Percentiles rank a stretch among this genome's conserved stretches.
Conservation (phyloP, 495 filamentous ascomycete species). For the Penicillium odoratum region DNA sequence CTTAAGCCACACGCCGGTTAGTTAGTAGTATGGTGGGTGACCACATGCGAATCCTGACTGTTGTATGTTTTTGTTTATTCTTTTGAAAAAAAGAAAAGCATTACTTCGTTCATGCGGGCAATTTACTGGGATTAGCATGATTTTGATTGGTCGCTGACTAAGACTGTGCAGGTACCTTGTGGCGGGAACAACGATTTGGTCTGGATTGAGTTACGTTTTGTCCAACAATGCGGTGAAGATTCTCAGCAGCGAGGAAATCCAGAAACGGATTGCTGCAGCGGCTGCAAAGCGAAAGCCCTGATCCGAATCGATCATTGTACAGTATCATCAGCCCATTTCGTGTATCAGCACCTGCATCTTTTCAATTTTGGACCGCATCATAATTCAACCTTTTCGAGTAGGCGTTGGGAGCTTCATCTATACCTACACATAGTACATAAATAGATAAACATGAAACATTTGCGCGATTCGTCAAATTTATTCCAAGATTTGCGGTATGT, state of each 20-base stretch:
- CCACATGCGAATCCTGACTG: constrained; percentile 50
- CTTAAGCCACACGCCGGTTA: constrained; percentile 50
- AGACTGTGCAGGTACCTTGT: constrained; percentile 56
- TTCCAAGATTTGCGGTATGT: no score
- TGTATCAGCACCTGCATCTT: background rate
- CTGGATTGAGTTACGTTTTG: constrained; percentile 78
- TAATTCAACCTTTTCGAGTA: background rate
- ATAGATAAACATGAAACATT: no score
- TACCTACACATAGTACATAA: no score
- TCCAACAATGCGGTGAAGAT: constrained; percentile 82
- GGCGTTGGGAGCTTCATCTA: no score
- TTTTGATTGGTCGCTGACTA: constrained; percentile 2
- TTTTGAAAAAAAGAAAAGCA: background rate
- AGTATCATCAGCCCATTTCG: background rate
- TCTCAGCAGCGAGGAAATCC: constrained; percentile 53
- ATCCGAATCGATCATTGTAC: background rate
- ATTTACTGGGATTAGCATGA: no score
- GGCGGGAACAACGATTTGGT: constrained; percentile 80
- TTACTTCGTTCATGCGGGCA: no score
- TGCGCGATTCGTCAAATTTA: no score
- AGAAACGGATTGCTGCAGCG: constrained; percentile 40
- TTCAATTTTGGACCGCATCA: background rate
- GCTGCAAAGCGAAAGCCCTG: constrained; percentile 28
- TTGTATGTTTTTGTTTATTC: constrained; percentile 36
- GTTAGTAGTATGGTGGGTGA: constrained; percentile 54